These are phyloP conservation scores for Apiospora marii DNA, from an alignment of 2,329 filamentous ascomycete genomes.

Conservation along the genomic window DNA sequence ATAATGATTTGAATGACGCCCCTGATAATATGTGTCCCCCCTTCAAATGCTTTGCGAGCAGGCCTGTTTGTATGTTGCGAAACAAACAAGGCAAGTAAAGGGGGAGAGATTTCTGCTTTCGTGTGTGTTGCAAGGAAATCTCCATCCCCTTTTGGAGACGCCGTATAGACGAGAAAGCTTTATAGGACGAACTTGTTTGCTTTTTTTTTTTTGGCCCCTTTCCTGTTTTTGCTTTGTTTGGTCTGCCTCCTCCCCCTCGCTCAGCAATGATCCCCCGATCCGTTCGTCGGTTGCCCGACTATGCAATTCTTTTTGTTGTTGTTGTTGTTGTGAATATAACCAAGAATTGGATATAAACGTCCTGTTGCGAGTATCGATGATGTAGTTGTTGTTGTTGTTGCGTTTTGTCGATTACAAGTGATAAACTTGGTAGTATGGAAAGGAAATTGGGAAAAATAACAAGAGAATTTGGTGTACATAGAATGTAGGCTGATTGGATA, in stretches of 20 bases:
- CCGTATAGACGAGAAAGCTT: neutral
- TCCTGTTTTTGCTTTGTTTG: neutral
- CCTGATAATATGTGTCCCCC: neutral
- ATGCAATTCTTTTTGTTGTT: constrained; percentile 19
- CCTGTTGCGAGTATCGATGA: neutral
- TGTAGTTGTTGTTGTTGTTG: neutral
- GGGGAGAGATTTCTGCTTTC: neutral
- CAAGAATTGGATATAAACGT: neutral
- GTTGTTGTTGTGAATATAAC: constrained; percentile 5
- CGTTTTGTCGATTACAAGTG: constrained; percentile 11
- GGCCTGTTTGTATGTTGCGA: neutral
- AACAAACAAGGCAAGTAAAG: too few species aligned
- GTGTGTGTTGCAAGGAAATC: neutral
- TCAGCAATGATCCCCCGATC: neutral
- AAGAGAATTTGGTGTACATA: constrained; percentile 24
- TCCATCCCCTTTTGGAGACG: too few species aligned
- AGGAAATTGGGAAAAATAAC: neutral
- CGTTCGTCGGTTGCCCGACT: constrained; percentile 16
- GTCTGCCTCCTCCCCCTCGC: neutral
- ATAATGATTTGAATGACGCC: neutral
- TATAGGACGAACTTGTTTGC: neutral
- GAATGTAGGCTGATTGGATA: neutral
- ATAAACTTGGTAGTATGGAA: neutral
- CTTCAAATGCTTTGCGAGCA: neutral
- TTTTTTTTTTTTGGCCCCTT: neutral